These are phyloP conservation scores for Phellopilus nigrolimitatus DNA, from an alignment of 1,284 basidiomycete species.

Conservation along the genomic window DNA sequence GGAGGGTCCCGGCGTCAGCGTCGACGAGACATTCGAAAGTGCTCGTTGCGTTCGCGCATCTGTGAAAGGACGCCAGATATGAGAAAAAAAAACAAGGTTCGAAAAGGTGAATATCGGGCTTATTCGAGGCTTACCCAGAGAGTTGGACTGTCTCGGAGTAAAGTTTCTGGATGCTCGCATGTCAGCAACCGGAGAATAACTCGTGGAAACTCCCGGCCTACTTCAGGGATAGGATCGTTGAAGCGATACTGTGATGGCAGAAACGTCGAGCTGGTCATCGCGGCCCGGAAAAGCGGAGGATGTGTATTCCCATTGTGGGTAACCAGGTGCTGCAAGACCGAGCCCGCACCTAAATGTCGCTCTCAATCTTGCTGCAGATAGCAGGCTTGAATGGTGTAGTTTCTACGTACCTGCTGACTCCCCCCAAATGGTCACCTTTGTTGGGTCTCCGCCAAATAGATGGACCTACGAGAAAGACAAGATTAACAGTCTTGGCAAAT, in stretches of 20 bases:
- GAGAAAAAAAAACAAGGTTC: background rate
- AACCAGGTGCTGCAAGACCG: slow-evolving; percentile 22
- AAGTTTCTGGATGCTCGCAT: background rate
- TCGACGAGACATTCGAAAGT: slow-evolving; percentile 35
- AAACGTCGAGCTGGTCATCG: slow-evolving; percentile 22
- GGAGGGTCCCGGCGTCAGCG: slow-evolving; percentile 29
- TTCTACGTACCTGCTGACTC: slow-evolving; percentile 29
- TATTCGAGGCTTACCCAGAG: background rate
- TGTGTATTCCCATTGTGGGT: slow-evolving; percentile 22
- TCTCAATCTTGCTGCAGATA: too few species aligned
- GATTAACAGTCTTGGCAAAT: background rate
- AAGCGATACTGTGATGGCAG: slow-evolving; percentile 22
- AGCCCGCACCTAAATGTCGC: slow-evolving; percentile 21
- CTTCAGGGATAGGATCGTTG: slow-evolving; percentile 21
- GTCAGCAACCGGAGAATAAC: background rate
- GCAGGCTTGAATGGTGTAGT: background rate
- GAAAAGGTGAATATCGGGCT: background rate
- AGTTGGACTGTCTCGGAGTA: background rate
- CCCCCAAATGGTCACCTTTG: slow-evolving; percentile 32
- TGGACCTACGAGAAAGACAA: slow-evolving; percentile 22
- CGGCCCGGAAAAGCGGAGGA: slow-evolving; percentile 21
- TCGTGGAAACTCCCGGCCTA: too few species aligned
- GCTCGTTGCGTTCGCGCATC: slow-evolving; percentile 33
- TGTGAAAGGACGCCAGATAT: too few species aligned
- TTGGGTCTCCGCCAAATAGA: slow-evolving; percentile 31